These are phyloP conservation scores for Ambrosiella xylebori DNA, from an alignment of 2,329 filamentous ascomycete species.

Conservation along the genomic window DNA sequence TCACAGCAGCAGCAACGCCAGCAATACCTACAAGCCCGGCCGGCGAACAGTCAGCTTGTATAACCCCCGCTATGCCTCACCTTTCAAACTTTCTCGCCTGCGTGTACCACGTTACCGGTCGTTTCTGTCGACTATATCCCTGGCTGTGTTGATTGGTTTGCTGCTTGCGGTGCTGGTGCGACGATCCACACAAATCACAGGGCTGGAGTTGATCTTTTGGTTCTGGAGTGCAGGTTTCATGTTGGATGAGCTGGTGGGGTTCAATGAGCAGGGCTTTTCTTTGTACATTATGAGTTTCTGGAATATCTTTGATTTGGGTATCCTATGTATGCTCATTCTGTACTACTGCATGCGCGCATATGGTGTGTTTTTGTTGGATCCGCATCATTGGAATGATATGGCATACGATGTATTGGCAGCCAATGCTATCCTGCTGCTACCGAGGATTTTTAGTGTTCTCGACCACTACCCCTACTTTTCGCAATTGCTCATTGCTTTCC, in stretches of 20 bases:
- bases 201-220: slow-evolving; percentile 81
- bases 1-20: not conserved
- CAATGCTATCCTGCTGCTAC: slow-evolving; percentile 76
- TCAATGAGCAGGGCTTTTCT: slow-evolving; percentile 91
- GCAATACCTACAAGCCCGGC: slow-evolving; percentile 19
- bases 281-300: slow-evolving; percentile 96
- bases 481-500: slow-evolving; percentile 81
- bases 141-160: slow-evolving; percentile 66
- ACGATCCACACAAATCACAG: slow-evolving; percentile 64
- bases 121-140: slow-evolving; percentile 73
- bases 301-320: slow-evolving; percentile 90
- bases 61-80: slow-evolving; percentile 73
- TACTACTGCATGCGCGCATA: slow-evolving; percentile 86
- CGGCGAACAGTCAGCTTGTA: slow-evolving; percentile 73
- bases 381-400: slow-evolving; percentile 58
- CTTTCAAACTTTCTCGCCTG: slow-evolving; percentile 79
- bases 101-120: slow-evolving; percentile 85
- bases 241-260: slow-evolving; percentile 88
- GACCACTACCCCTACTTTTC: slow-evolving; percentile 96
- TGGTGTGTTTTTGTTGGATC: slow-evolving; percentile 65
- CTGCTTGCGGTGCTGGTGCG: slow-evolving; percentile 68
- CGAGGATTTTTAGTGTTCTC: slow-evolving; percentile 77
- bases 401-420: slow-evolving; percentile 90
- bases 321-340: slow-evolving; percentile 65
- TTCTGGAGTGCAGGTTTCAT: slow-evolving; percentile 96